phyloP scores from a whole-genome alignment of 176 grass and related monocot species.

The Urochloa ruziziensis region DNA sequence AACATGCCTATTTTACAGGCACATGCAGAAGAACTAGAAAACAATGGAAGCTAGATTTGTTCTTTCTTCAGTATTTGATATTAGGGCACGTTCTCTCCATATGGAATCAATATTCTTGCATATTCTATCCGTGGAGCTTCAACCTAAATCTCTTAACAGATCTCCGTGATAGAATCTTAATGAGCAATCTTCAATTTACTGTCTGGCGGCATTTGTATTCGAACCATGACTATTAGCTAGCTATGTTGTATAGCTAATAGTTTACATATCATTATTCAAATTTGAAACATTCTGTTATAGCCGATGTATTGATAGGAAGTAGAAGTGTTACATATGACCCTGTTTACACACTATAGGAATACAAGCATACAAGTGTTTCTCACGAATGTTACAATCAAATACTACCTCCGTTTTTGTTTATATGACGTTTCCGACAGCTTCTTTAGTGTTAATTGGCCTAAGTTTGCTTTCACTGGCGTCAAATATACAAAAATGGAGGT shows the following conservation, averaged over 20 bases:
- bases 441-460: too few species aligned
- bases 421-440: too few species aligned
- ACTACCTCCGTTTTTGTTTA: too few species aligned
- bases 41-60: not conserved
- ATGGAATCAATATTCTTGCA: not conserved
- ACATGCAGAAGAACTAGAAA: not conserved
- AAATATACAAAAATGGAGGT: too few species aligned
- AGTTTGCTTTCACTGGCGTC: too few species aligned
- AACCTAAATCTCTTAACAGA: not conserved
- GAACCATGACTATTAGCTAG: not conserved
- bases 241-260: not conserved
- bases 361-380: not conserved
- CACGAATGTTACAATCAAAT: not conserved
- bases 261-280: not conserved
- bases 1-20: not conserved
- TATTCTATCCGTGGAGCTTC: not conserved
- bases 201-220: not conserved
- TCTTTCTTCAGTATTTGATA: not conserved
- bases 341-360: not conserved
- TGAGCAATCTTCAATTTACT: not conserved
- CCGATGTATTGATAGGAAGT: not conserved
- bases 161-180: not conserved
- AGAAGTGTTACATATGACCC: not conserved
- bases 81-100: not conserved
- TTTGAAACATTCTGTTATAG: not conserved